Base-by-base conservation (phyloP, 2,329 filamentous ascomycete species). In the Xylaria digitata region DNA sequence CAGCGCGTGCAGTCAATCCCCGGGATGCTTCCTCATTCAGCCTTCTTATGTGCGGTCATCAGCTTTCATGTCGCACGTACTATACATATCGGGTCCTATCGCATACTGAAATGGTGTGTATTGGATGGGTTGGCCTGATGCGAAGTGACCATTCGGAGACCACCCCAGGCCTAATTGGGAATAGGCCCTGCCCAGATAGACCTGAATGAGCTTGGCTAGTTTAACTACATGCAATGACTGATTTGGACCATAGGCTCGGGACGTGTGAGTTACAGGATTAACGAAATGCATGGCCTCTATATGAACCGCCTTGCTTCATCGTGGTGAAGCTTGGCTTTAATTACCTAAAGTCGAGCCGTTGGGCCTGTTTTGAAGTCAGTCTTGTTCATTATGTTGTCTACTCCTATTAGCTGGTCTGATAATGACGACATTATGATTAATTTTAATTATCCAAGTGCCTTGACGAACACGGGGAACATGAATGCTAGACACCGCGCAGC, bases 21-120 rank as follows among this genome's bases (percentile, higher is more conserved):
- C 50, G 50, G 30, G 32, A 6, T 19, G 30, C 32, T 53, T 53
- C 50, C 52, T 15, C 19, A 55, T 55, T 15, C 37, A 34, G 49
- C 17, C 7, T 19, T 53, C 17, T 34, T 17, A 19, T 53, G 37
- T 34, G 23, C 26, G 17, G 17, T 6, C 23, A n/a, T 32, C 48
- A 52, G 30, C 48, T 52, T 34, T 7, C 26, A 53, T 45, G 42
- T 45, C n/a, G 42, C 42, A 19, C 17, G n/a, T 19, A 4, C 17
- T 45, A n/a, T n/a, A 45, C 42, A n/a, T 45, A n/a, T 45, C n/a
- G 42, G 42, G 42, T 19, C 42, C 7, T 17, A 19, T 45, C 17
- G 9, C n/a, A 19, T 45, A 19, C 45, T 26, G 45, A 48, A 13
- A 19, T 48, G 45, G 17, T 45, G 42, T 19, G n/a, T 45, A 45